Conservation (phyloP, 2,329 filamentous ascomycete genomes). For the Pseudogymnoascus sp. region DNA sequence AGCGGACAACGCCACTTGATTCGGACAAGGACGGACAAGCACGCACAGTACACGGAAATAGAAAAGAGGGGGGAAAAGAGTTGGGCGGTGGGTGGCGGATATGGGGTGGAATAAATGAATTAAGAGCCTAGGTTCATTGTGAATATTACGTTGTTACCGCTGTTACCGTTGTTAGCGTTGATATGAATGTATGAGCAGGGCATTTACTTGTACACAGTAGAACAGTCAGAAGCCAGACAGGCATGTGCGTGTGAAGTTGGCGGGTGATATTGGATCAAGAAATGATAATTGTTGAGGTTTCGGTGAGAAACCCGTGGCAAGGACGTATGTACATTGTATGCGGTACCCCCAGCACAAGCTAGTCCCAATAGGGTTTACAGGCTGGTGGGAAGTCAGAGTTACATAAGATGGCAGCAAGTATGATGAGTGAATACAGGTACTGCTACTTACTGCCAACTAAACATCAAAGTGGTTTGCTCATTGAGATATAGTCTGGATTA, state of each 20-base stretch:
- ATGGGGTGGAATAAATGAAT: not conserved
- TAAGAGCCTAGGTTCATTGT: slow-evolving; percentile 2
- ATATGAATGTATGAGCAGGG: not conserved
- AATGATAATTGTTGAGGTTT: slow-evolving; percentile 9
- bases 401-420: not conserved
- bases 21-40: not conserved
- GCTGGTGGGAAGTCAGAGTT: not conserved
- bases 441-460: not conserved
- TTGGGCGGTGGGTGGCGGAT: not conserved
- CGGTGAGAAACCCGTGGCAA: not conserved
- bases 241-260: not conserved
- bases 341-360: not conserved
- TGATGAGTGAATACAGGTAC: not conserved
- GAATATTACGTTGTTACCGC: not conserved
- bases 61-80: not conserved
- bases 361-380: not conserved
- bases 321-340: not conserved
- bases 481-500: not conserved
- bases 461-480: not conserved
- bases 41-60: not conserved
- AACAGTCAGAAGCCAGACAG: not conserved
- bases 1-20: not conserved
- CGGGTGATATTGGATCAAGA: not conserved
- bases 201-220: no score
- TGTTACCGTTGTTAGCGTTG: not conserved